Conservation (phyloP, 1,284 basidiomycete genomes). For the Ustilago vetiveriae region DNA sequence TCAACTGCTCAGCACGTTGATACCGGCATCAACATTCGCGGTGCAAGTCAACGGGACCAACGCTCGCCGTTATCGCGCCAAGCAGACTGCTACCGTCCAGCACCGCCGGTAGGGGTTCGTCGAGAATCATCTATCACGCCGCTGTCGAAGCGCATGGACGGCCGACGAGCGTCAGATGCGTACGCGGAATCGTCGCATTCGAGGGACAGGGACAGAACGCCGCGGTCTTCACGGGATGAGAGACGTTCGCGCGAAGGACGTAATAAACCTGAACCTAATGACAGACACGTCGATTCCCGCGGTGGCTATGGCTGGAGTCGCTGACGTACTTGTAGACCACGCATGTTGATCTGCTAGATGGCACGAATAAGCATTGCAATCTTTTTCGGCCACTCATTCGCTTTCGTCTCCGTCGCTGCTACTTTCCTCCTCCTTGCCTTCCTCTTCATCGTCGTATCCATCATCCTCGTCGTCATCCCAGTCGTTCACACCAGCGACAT, state of each 20-base stretch:
- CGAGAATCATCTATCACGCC: neutral
- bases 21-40: constrained; percentile 4
- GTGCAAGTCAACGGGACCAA: neutral
- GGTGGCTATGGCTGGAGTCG: neutral
- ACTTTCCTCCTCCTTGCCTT: constrained; percentile 8
- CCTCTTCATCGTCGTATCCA: constrained; percentile 22
- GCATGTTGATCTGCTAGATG: neutral
- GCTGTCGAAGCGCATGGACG: neutral
- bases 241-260: neutral
- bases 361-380: neutral
- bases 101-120: neutral
- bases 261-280: no score
- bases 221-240: neutral
- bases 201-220: neutral
- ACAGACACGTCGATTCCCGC: neutral
- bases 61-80: neutral
- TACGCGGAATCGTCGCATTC: neutral
- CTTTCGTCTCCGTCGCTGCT: constrained; percentile 13
- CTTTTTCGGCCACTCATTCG: neutral
- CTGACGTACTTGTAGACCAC: neutral
- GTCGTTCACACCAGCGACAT: constrained; percentile 11
- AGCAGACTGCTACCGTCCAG: neutral
- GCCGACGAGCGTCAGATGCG: neutral
- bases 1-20: neutral
- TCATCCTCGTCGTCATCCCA: constrained; percentile 24